Base-by-base conservation (phyloP, 1,284 basidiomycete genomes). In the Ceratobasidium sp. region DNA sequence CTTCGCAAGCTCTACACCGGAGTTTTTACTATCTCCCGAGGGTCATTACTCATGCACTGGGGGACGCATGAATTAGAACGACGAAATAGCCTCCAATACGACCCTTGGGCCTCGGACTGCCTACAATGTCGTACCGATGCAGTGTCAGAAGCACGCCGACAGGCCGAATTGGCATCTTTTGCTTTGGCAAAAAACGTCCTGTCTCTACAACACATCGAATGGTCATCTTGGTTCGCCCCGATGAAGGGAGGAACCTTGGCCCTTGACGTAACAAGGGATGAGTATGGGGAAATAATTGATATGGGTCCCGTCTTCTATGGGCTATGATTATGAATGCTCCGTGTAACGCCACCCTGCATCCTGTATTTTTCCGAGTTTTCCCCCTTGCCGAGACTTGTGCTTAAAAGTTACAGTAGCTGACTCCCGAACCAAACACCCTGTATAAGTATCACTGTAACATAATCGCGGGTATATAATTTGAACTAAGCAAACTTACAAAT, bases 221-320 rank as follows among this genome's bases (percentile, higher is more conserved):
- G 75, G 75, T 46, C 64, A 46, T 77, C 75, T 58, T 77, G 75
- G 75, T 77, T 77, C 39, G 75, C 75, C 4, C 75, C 75, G n/a
- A 77, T 77, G 75, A 77, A 77, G 55, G 51, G 49, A 40, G 75
- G 75, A 20, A 77, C 60, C 33, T 42, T 77, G 26, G 64, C 75
- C 26, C 53, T 77, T 42, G 60, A 68, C 75, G 49, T 77, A 60
- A 68, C 75, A 39, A 51, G 75, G 44, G 75, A 68, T 33, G 53
- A 42, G 40, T 77, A 40, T 26, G 53, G 53, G 51, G 75, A 77
- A 46, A n/a, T 67, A 46, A 67, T 77, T 46, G 60, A 13, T 49
- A 51, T 60, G 39, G 49, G 68, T 49, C 60, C 75, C 28, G 49
- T 68, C 23, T 49, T 77, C 42, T 68, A 77, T 64, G 58, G 49